Base-by-base conservation (phyloP, 441 rosid genomes). In the Sinapis alba region DNA sequence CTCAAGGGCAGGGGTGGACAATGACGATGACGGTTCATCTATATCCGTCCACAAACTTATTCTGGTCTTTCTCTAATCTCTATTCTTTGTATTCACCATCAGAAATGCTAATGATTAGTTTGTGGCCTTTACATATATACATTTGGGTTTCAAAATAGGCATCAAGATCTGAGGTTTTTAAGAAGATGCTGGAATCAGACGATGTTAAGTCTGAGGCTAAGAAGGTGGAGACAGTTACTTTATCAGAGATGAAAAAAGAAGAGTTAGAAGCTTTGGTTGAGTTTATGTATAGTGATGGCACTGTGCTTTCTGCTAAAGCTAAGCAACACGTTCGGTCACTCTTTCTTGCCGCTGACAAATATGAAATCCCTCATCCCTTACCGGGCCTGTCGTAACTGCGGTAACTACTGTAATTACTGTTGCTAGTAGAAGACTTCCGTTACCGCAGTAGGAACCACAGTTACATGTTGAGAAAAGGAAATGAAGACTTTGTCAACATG, bases 291-390 rank as follows among this genome's bases (percentile, higher is more conserved):
- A 61, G 26, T 18, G 65, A 61, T 32, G 65, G 65, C 8, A 30
- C 24, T 10, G 0, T 16, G 43, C 43, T 61, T 30, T 32, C 45
- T 5, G 2, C 9, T 0, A 61, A 61, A 61, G 43, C 7, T 6
- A 18, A 30, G 45, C 65, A 18, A 18, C 43, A 61, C 4, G 24
- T 61, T 18, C 45, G 45, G 23, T 61, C 65, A 30, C 65, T 61
- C 45, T 61, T 30, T 61, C 65, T 61, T 32, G 65, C 23, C 5
- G 65, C 65, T 30, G 65, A 60, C 65, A 60, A 30, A 60, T 60
- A 60, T 24, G 43, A 61, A 10, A 45, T 57, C 7, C 11, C 8
- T 3, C 32, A 57, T 23, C 9, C n/a, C n/a, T n/a, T 7, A 0
- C 23, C 7, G 11, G 12, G 10, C 0, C 10, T 50, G 56, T 50